Percentiles rank a stretch among this genome's conserved stretches.
Conservation (phyloP, 2,329 filamentous ascomycete genomes). For the Lachnellula occidentalis region DNA sequence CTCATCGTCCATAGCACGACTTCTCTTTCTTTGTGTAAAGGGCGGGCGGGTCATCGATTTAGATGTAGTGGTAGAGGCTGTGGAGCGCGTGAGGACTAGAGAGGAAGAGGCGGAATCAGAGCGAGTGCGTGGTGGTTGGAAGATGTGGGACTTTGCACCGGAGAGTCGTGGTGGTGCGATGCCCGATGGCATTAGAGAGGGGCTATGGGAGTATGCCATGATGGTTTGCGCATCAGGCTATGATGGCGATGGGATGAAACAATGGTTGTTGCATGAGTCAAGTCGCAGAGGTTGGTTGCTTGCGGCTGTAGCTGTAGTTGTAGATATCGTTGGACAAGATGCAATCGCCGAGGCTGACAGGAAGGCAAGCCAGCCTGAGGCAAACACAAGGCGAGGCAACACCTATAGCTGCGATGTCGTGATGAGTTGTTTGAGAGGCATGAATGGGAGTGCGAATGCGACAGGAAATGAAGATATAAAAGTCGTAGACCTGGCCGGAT, state of each 20-base stretch:
- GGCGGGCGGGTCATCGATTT: neutral
- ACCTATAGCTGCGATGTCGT: too few species aligned
- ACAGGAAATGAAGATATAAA: too few species aligned
- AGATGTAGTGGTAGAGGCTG: slow-evolving; percentile 3
- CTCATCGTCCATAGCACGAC: slow-evolving; percentile 14
- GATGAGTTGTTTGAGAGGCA: too few species aligned
- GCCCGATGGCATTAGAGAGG: slow-evolving; percentile 21
- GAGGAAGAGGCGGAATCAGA: slow-evolving; percentile 33
- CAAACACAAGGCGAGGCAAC: too few species aligned
- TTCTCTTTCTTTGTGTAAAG: slow-evolving; percentile 14
- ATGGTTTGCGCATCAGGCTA: neutral
- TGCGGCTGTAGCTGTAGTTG: neutral
- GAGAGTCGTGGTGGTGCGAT: slow-evolving; percentile 21
- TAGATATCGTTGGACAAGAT: neutral
- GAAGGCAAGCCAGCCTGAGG: neutral
- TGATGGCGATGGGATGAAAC: neutral
- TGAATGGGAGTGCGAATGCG: too few species aligned
- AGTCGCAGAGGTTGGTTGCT: neutral
- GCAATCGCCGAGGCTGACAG: neutral
- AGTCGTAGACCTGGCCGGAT: too few species aligned
- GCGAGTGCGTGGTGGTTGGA: slow-evolving; percentile 38
- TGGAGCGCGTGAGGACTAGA: slow-evolving; percentile 26
- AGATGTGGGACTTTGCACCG: slow-evolving; percentile 35
- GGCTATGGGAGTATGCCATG: slow-evolving; percentile 20
- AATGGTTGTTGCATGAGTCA: too few species aligned